phyloP scores from a whole-genome alignment of 2,329 filamentous ascomycete genomes.

The Coniochaeta sp. region DNA sequence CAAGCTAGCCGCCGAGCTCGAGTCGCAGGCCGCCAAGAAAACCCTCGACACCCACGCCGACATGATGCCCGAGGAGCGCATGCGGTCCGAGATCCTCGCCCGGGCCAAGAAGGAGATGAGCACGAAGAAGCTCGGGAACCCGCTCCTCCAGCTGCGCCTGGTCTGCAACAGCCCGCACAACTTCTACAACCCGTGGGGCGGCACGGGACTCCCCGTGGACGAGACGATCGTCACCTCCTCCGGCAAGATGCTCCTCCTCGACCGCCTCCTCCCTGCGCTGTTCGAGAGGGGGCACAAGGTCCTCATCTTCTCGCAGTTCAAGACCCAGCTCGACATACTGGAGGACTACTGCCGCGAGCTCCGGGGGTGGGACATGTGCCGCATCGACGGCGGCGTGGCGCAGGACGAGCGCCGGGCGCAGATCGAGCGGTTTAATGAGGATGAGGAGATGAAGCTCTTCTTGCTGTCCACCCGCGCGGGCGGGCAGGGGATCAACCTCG shows the following conservation, averaged over 20 bases:
- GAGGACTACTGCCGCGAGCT: slow-evolving; percentile 79
- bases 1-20: slow-evolving; percentile 65
- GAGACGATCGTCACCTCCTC: slow-evolving; percentile 79
- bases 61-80: slow-evolving; percentile 51
- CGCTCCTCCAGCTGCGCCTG: slow-evolving; percentile 82
- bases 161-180: slow-evolving; percentile 94
- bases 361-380: slow-evolving; percentile 72
- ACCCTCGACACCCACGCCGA: slow-evolving; percentile 29
- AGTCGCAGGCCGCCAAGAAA: slow-evolving; percentile 52
- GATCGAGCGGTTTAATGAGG: slow-evolving; percentile 66
- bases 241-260: slow-evolving; percentile 92
- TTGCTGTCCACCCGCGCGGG: slow-evolving; percentile 85
- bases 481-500: slow-evolving; percentile 91
- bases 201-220: slow-evolving; percentile 56
- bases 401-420: slow-evolving; percentile 65
- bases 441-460: slow-evolving; percentile 66
- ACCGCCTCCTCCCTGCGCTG: slow-evolving; percentile 72
- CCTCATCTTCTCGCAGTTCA: slow-evolving; percentile 95
- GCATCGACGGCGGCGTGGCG: slow-evolving; percentile 82
- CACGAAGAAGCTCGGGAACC: slow-evolving; percentile 87
- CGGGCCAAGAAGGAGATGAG: slow-evolving; percentile 83
- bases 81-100: slow-evolving; percentile 62
- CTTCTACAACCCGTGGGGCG: slow-evolving; percentile 86
- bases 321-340: slow-evolving; percentile 84
- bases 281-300: slow-evolving; percentile 77